Evolutionary conservation across 2,329 filamentous ascomycete species (phyloP).

Genomic region (Aspergillus terreus): DNA sequence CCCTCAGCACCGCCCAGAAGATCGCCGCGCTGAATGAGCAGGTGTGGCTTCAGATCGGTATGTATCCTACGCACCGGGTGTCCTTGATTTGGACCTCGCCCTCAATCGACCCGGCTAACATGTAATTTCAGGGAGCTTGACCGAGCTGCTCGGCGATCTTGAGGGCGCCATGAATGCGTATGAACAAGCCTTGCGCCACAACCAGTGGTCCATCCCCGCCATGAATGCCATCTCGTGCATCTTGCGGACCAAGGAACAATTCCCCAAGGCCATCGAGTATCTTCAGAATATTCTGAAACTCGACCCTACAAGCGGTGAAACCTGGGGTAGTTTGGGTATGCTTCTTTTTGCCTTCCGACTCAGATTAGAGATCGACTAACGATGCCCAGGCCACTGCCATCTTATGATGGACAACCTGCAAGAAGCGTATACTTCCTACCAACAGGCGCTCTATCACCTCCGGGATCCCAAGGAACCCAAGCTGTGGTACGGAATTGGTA

Average conservation of each 20-base stretch:
- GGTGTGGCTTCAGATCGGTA: conserved; percentile 92
- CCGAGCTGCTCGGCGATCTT: conserved; percentile 80
- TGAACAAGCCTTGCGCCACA: conserved; percentile 82
- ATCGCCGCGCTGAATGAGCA: conserved; percentile 76
- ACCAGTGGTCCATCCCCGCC: conserved; percentile 80
- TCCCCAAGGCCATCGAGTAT: conserved; percentile 90
- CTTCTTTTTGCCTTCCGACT: conserved; percentile 4
- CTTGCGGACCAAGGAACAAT: conserved; percentile 86
- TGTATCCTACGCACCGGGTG: conserved; percentile 24
- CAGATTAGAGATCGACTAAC: conserved; percentile 6
- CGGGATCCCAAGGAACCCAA: conserved; percentile 96
- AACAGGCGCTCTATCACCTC: conserved; percentile 89
- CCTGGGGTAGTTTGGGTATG: conserved; percentile 90
- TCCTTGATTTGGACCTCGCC: conserved; percentile 2
- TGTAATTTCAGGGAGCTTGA: conserved; percentile 64
- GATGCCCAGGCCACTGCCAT: conserved; percentile 78
- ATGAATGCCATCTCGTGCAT: conserved; percentile 95
- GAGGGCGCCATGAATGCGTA: conserved; percentile 89
- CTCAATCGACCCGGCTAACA: conserved; percentile 5
- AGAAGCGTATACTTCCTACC: conserved; percentile 94
- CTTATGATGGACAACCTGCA: conserved; percentile 98
- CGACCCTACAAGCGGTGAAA: conserved; percentile 84
- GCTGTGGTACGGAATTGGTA: conserved; percentile 98
- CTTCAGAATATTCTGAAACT: conserved; percentile 86
- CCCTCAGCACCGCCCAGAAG: conserved; percentile 66